These are phyloP conservation scores for Miamiensis avidus DNA, from an alignment of 169 alveolate genomes.

Conservation along the genomic window DNA sequence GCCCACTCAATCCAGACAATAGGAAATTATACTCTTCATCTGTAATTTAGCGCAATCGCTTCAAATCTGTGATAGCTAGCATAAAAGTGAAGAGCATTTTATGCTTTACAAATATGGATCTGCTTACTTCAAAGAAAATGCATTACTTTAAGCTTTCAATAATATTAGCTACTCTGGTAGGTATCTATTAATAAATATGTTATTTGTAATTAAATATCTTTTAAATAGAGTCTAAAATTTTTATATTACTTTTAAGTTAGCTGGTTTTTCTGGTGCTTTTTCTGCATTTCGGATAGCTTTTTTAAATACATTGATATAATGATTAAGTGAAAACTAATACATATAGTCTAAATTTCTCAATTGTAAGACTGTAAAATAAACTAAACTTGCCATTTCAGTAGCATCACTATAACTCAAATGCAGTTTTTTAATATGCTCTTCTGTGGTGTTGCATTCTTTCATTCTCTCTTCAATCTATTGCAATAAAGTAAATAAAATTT, in stretches of 20 bases:
- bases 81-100: slow-evolving; percentile 60
- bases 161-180: not conserved
- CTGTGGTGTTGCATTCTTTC: slow-evolving; percentile 65
- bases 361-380: slow-evolving; percentile 81
- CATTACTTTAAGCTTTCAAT: slow-evolving; percentile 62
- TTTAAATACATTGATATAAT: slow-evolving; percentile 73
- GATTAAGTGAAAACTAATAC: slow-evolving; percentile 85
- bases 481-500: not conserved
- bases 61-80: slow-evolving; percentile 46
- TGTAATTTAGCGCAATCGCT: not conserved
- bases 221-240: slow-evolving; percentile 8
- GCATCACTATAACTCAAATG: slow-evolving; percentile 72
- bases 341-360: slow-evolving; percentile 81
- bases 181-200: not conserved
- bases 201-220: too few relatives aligned
- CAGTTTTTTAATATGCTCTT: slow-evolving; percentile 69
- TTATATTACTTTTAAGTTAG: slow-evolving; percentile 64
- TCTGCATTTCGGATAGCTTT: slow-evolving; percentile 77
- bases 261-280: slow-evolving; percentile 53
- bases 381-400: slow-evolving; percentile 71
- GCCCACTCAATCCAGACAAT: slow-evolving; percentile 38
- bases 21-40: slow-evolving; percentile 24
- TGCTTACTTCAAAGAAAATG: slow-evolving; percentile 78
- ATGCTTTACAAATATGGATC: slow-evolving; percentile 82
- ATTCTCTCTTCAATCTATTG: slow-evolving; percentile 27